Evolutionary conservation across 1,284 basidiomycete species (phyloP).

Genomic region (Phaffia rhodozyma): DNA sequence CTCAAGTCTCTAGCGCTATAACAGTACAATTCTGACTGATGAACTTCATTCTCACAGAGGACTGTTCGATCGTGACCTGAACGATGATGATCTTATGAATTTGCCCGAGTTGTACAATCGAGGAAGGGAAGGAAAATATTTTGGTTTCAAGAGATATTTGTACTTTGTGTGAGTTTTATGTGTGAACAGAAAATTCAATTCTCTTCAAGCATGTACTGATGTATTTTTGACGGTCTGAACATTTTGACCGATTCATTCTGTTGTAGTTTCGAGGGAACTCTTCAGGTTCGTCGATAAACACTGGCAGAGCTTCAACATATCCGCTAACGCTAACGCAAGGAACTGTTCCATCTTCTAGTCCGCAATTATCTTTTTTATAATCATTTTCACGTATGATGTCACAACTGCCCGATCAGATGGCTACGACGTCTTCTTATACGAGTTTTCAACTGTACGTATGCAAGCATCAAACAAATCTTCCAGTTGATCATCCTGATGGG

Average conservation of each 20-base stretch:
- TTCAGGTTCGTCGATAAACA: too few species aligned
- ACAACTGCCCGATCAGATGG: slow-evolving; percentile 71
- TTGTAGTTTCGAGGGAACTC: neutral
- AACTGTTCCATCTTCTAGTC: slow-evolving; percentile 42
- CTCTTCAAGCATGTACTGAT: neutral
- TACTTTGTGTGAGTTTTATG: slow-evolving; percentile 95
- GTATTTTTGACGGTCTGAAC: neutral
- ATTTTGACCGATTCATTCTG: too few species aligned
- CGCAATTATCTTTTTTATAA: slow-evolving; percentile 76
- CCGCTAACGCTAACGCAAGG: too few species aligned
- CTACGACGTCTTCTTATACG: slow-evolving; percentile 43
- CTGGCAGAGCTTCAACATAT: too few species aligned
- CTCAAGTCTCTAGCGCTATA: slow-evolving; percentile 68
- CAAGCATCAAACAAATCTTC: slow-evolving; percentile 7
- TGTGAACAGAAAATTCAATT: slow-evolving; percentile 37
- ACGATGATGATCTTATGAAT: slow-evolving; percentile 74
- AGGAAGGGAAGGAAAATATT: slow-evolving; percentile 59
- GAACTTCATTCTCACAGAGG: slow-evolving; percentile 26
- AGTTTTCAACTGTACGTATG: neutral
- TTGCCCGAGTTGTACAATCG: slow-evolving; percentile 90
- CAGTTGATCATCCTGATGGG: neutral
- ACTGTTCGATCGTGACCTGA: slow-evolving; percentile 91
- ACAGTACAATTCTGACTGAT: slow-evolving; percentile 24
- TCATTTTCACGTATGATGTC: slow-evolving; percentile 66
- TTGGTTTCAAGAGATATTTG: slow-evolving; percentile 81